phyloP scores from a whole-genome alignment of 805 yeast species.

The Pichia pseudocactophila region DNA sequence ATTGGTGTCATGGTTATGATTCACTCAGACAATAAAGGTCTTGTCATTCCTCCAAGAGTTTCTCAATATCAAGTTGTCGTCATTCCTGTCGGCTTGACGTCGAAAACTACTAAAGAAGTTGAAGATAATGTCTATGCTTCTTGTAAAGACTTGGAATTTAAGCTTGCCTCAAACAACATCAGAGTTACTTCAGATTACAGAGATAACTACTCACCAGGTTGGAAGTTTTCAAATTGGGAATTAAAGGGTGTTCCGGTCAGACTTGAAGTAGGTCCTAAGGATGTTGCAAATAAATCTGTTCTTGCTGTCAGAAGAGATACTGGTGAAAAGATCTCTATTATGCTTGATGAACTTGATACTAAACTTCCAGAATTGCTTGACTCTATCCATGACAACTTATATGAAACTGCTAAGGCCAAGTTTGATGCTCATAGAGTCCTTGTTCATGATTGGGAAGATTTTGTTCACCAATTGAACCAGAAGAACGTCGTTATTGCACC shows the following conservation, averaged over 20 bases:
- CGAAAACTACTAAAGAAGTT: conserved; percentile 71
- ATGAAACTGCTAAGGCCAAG: conserved; percentile 66
- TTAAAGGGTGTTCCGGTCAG: conserved; percentile 92
- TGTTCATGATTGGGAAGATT: conserved; percentile 83
- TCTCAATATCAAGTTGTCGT: conserved; percentile 88
- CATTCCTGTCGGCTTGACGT: conserved; percentile 91
- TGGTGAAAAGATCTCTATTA: conserved; percentile 62
- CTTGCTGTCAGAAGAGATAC: conserved; percentile 91
- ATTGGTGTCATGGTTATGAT: conserved; percentile 99
- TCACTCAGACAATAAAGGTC: conserved; percentile 97
- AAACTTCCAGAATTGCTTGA: conserved; percentile 72
- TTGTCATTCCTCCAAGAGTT: conserved; percentile 95
- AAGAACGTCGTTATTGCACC: conserved; percentile 90
- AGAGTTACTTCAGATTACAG: conserved; percentile 83
- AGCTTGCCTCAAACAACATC: conserved; percentile 51
- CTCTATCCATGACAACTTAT: conserved; percentile 69
- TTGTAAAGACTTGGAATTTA: conserved; percentile 58
- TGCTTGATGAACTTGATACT: conserved; percentile 54
- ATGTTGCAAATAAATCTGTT: conserved; percentile 68
- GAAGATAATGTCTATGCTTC: conserved; percentile 62
- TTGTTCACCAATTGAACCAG: conserved; percentile 83
- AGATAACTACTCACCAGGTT: conserved; percentile 93
- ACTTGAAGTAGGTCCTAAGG: conserved; percentile 95
- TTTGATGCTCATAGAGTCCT: conserved; percentile 77
- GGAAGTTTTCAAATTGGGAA: conserved; percentile 98